A percentile compares a stretch with the other conserved stretches of the same genome.
Evolutionary conservation across 345 rosid genomes (phyloP).

Genomic region (Murraya koenigii): DNA sequence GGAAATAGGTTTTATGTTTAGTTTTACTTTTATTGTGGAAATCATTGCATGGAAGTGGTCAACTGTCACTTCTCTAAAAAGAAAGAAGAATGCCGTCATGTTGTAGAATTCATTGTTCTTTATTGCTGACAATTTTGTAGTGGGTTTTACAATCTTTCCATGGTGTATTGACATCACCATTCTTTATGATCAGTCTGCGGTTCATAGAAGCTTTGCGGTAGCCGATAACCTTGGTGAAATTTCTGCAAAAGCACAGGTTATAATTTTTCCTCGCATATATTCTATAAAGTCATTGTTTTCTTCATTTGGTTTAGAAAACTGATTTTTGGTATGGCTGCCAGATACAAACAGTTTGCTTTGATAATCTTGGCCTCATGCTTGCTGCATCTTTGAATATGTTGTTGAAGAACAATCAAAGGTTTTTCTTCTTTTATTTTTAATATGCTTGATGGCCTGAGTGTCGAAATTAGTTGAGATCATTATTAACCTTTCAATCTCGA

Average conservation of each 20-base stretch:
- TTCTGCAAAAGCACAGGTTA: constrained; percentile 89
- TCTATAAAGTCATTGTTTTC: neutral
- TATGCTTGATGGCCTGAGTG: neutral
- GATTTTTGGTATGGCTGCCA: constrained; percentile 29
- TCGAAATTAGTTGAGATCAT: neutral
- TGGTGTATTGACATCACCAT: neutral
- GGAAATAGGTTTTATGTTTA: neutral
- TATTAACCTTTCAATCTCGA: neutral
- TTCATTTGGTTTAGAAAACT: constrained; percentile 7
- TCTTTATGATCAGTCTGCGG: constrained; percentile 51
- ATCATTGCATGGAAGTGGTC: neutral
- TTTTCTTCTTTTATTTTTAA: constrained; percentile 9
- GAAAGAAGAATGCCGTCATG: neutral
- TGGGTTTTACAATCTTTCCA: neutral
- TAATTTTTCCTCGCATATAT: constrained; percentile 3
- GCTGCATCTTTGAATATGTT: constrained; percentile 56
- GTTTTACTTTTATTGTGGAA: neutral
- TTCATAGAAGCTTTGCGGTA: constrained; percentile 90
- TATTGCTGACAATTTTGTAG: neutral
- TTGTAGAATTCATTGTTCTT: neutral
- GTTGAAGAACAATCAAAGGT: constrained; percentile 65
- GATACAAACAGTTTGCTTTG: constrained; percentile 78
- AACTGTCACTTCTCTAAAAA: neutral
- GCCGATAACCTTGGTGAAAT: constrained; percentile 94
- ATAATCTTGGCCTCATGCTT: constrained; percentile 65